Conservation (phyloP, 176 grass and related monocot genomes). For the Areca catechu region DNA sequence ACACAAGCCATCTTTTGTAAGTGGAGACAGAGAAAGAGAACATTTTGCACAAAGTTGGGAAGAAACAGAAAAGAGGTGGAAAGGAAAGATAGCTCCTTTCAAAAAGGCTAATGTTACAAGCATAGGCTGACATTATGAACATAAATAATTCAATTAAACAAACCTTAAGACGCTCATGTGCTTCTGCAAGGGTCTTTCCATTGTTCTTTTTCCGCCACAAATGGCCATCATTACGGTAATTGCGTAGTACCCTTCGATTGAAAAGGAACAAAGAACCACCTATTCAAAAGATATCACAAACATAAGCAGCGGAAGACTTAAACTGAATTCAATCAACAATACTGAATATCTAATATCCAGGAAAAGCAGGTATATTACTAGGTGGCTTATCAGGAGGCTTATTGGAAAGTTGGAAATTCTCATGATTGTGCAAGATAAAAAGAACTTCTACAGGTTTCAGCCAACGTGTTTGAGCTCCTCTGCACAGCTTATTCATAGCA, state of each 20-base stretch:
- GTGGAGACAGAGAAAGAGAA: no score
- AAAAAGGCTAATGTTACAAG: not conserved
- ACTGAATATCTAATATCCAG: not conserved
- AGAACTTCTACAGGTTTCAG: slow-evolving; percentile 72
- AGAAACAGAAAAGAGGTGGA: not conserved
- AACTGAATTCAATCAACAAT: not conserved
- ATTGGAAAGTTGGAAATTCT: slow-evolving; percentile 26
- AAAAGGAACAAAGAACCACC: slow-evolving; percentile 91
- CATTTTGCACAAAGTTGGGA: no score
- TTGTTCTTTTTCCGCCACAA: slow-evolving; percentile 66
- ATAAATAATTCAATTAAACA: not conserved
- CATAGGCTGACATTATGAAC: not conserved
- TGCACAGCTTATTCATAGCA: slow-evolving; percentile 35
- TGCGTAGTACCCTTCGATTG: slow-evolving; percentile 73
- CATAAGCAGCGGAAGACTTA: slow-evolving; percentile 7
- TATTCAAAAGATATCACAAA: slow-evolving; percentile 10
- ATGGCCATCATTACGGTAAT: slow-evolving; percentile 73
- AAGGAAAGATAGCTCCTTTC: not conserved
- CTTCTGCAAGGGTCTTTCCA: slow-evolving; percentile 60
- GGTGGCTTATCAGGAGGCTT: slow-evolving; percentile 55
- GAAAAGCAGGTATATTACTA: slow-evolving; percentile 38
- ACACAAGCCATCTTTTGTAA: no score
- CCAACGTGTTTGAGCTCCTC: slow-evolving; percentile 56
- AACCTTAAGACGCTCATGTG: slow-evolving; percentile 87
- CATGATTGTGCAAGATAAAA: slow-evolving; percentile 56